Evolutionary conservation across 345 rosid species (phyloP).

Genomic region (Conringia planisiliqua): DNA sequence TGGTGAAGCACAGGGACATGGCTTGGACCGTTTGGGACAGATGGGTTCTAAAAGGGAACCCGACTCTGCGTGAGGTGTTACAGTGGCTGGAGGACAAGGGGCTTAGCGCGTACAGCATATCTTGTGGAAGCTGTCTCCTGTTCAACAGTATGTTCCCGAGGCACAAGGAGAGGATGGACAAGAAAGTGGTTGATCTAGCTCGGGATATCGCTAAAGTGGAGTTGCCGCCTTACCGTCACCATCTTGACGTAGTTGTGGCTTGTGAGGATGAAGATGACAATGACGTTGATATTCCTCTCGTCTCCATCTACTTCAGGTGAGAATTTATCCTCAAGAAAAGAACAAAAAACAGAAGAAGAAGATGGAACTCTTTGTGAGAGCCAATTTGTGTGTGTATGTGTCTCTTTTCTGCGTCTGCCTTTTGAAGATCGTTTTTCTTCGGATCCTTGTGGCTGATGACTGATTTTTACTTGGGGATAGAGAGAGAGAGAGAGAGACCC

Average conservation of each 20-base stretch:
- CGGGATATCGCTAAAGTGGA: conserved; percentile 78
- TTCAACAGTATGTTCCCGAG: conserved; percentile 75
- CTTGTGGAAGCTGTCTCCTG: conserved; percentile 80
- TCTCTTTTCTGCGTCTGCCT: conserved; percentile 10
- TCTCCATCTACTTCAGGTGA: conserved; percentile 64
- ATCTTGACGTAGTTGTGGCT: conserved; percentile 77
- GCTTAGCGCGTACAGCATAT: conserved; percentile 78
- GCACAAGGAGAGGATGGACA: conserved; percentile 87
- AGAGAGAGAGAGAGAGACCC: background rate
- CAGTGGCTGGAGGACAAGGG: conserved; percentile 81
- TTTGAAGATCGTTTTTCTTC: conserved; percentile 9
- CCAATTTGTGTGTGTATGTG: conserved; percentile 12
- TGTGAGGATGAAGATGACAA: conserved; percentile 89
- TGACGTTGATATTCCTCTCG: conserved; percentile 79
- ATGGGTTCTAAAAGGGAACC: conserved; percentile 69
- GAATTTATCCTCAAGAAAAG: background rate
- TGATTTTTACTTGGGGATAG: conserved; percentile 9
- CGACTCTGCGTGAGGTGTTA: conserved; percentile 70
- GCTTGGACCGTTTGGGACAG: conserved; percentile 96
- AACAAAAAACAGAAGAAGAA: background rate
- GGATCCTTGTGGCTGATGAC: conserved; percentile 21
- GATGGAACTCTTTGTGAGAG: background rate
- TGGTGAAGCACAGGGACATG: conserved; percentile 73
- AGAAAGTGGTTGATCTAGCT: conserved; percentile 74
- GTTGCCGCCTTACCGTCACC: conserved; percentile 60